These are phyloP conservation scores for Allomyces macrogynus DNA, from an alignment of 192 early-diverging fungal genomes.

Conservation along the genomic window DNA sequence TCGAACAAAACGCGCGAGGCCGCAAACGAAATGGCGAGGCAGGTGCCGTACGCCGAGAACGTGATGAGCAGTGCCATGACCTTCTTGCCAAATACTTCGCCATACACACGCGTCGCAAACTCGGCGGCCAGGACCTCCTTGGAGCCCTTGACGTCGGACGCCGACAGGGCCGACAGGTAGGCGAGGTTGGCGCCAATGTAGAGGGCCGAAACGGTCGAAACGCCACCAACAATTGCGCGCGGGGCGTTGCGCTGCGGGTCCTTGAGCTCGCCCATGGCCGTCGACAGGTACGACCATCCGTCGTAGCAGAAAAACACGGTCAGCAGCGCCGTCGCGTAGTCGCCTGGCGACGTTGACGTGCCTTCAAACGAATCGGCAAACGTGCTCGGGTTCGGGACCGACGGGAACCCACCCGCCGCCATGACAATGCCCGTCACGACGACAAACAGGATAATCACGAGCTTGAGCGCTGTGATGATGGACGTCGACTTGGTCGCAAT, in stretches of 20 bases:
- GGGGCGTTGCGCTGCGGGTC: conserved; percentile 58
- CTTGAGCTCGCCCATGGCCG: conserved; percentile 67
- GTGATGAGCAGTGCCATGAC: conserved; percentile 31
- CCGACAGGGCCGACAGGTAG: conserved; percentile 56
- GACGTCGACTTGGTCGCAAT: conserved; percentile 49
- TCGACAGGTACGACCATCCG: conserved; percentile 57
- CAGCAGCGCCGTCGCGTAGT: conserved; percentile 25
- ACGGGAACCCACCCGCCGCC: conserved; percentile 26
- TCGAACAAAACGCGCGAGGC: conserved; percentile 27
- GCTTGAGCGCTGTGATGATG: conserved; percentile 48
- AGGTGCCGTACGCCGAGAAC: conserved; percentile 26
- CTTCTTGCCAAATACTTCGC: conserved; percentile 19
- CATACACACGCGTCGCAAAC: conserved; percentile 34
- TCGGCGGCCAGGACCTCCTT: conserved; percentile 36
- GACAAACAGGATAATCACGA: conserved; percentile 43
- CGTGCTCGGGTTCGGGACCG: conserved; percentile 12
- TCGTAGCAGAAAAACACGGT: conserved; percentile 35
- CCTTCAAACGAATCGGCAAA: conserved; percentile 42
- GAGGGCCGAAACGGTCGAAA: conserved; percentile 44
- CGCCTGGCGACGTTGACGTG: conserved; percentile 23
- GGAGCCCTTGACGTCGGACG: conserved; percentile 39
- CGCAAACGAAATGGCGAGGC: conserved; percentile 26
- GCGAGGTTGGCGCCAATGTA: conserved; percentile 67
- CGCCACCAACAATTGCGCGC: conserved; percentile 51
- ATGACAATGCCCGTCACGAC: conserved; percentile 44